These are phyloP conservation scores for Xylaria longipes DNA, from an alignment of 495 filamentous ascomycete genomes.

Conservation along the genomic window DNA sequence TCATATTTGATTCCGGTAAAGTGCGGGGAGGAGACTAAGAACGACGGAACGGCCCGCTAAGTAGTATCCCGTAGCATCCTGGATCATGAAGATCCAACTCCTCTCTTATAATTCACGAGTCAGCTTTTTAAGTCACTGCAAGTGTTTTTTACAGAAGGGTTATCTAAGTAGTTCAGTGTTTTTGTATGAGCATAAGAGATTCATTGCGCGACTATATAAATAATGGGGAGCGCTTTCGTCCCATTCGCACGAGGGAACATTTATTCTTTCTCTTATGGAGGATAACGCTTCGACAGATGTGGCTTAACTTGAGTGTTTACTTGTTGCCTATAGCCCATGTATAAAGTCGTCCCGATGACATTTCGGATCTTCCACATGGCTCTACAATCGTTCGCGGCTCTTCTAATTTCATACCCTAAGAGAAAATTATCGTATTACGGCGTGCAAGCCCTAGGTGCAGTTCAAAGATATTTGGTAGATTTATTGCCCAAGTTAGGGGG, in stretches of 20 bases:
- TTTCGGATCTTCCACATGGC: background rate
- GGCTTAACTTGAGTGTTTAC: background rate
- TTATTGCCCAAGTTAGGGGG: no score
- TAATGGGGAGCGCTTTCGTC: background rate
- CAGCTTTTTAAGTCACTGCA: background rate
- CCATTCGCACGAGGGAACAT: background rate
- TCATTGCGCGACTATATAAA: background rate
- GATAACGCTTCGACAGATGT: background rate
- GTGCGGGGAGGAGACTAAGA: background rate
- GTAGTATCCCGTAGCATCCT: background rate
- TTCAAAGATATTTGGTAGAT: no score
- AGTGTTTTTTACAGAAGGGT: background rate
- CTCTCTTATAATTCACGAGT: background rate
- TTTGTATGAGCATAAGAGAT: background rate
- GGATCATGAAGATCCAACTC: background rate
- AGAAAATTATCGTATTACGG: background rate
- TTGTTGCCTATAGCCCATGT: background rate
- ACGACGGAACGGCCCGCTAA: background rate
- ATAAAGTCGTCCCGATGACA: background rate
- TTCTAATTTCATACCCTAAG: background rate
- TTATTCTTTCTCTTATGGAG: background rate
- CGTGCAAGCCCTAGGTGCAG: no score
- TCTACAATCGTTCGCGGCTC: background rate
- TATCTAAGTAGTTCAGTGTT: background rate
- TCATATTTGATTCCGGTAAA: background rate